Percentiles rank a stretch among this genome's conserved stretches.
Conservation (phyloP, 2,329 filamentous ascomycete species). For the Colletotrichum sp. region DNA sequence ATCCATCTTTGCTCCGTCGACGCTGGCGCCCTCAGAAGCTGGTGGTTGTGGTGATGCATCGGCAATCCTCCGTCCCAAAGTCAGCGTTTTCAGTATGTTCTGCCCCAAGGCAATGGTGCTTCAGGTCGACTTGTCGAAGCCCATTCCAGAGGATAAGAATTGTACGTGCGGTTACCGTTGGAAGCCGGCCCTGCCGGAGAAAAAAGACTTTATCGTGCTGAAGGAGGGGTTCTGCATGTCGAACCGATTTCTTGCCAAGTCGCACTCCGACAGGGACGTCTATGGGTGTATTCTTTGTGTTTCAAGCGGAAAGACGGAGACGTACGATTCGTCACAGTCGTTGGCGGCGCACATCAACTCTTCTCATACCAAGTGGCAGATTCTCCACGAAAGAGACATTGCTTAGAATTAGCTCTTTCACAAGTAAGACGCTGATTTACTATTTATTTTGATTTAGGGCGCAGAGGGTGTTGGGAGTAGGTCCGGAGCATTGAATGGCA, state of each 20-base stretch:
- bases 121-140: conserved; percentile 37
- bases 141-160: conserved; percentile 27
- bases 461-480: not conserved
- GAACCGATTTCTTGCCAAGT: conserved; percentile 43
- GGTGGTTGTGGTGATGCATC: not conserved
- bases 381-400: conserved; percentile 38
- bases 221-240: conserved; percentile 45
- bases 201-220: conserved; percentile 26
- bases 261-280: conserved; percentile 34
- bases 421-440: not conserved
- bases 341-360: conserved; percentile 40
- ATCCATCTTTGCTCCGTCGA: conserved; percentile 20
- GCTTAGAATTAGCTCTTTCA: not conserved
- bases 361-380: conserved; percentile 45
- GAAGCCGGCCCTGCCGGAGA: conserved; percentile 15
- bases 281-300: conserved; percentile 45
- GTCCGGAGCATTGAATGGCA: not conserved
- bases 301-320: conserved; percentile 37
- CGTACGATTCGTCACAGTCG: conserved; percentile 31
- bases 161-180: conserved; percentile 42
- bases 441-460: not conserved
- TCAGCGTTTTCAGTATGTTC: conserved; percentile 44
- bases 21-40: conserved; percentile 16
- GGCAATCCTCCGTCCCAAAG: conserved; percentile 28
- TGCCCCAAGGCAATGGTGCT: conserved; percentile 43